Evolutionary conservation across 208 protist species (phyloP).

Genomic region (Acanthamoeba healyi): DNA sequence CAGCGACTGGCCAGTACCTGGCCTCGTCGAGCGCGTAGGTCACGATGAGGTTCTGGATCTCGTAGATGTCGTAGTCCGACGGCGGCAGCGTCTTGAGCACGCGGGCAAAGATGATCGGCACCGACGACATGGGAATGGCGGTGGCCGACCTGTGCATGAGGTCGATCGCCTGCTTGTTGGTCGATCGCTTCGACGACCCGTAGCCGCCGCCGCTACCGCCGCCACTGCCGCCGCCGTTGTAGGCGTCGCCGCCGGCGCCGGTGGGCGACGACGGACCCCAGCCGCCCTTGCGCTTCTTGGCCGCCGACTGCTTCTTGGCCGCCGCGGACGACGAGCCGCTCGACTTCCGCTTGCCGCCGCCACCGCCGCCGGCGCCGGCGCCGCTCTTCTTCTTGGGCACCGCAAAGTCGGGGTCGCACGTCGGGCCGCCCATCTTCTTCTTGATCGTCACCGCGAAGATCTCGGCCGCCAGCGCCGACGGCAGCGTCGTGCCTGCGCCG

Average conservation of each 20-base stretch:
- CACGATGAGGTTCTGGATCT: constrained; percentile 54
- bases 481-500: no score
- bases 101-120: constrained; percentile 7
- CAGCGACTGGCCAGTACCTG: no score
- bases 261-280: background rate
- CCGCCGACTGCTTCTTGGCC: background rate
- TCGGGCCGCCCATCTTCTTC: constrained; percentile 64
- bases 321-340: background rate
- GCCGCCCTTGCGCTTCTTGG: background rate
- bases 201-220: background rate
- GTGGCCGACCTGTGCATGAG: constrained; percentile 22
- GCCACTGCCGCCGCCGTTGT: no score
- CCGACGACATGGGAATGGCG: constrained; percentile 40
- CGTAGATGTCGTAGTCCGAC: constrained; percentile 54
- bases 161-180: background rate
- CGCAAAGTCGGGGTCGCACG: constrained; percentile 27
- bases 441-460: constrained; percentile 48
- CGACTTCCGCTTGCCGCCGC: background rate
- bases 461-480: background rate
- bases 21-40: constrained; percentile 34
- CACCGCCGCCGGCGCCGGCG: no score
- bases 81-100: constrained; percentile 43
- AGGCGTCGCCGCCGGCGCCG: no score
- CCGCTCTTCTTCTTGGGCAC: background rate
- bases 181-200: background rate